Evolutionary conservation across 2,329 filamentous ascomycete genomes (phyloP), one percentile per base, ranked within the genome.

Genomic region (Fusarium gaditjirri): DNA sequence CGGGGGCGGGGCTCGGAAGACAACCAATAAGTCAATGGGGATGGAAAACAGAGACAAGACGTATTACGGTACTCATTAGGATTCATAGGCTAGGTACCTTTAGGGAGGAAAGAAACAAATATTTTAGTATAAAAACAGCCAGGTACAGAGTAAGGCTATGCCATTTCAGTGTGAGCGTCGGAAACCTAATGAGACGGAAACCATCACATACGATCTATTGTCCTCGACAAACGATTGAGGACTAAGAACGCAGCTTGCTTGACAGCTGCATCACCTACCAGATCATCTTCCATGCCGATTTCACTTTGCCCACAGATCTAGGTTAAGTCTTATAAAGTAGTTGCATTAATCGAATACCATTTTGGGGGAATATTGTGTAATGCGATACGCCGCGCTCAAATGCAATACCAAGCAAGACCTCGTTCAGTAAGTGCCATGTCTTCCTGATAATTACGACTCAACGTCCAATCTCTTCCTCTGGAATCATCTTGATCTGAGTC

Each of bases 401-500:
- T 67, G 29, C 57, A 72, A 63, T 42, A 56, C 31, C 47, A 56
- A 70, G 42, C 44, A 68, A 42, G n/a, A 23, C 31, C 29, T 59
- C 13, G 38, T 25, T 38, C 46, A 47, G n/a, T 25, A 29, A 41
- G 25, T 43, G 44, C 29, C 29, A n/a, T 53, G 23, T 47, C 23
- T n/a, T 64, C 35, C 35, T 35, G 12, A 46, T 39, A 31, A 29
- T 63, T 35, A 49, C 27, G 17, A 17, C 23, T 70, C 66, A 64
- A 25, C 55, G 65, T 33, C 68, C 59, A 43, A 44, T 47, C 27
- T 73, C 66, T 54, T 71, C 63, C 53, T 79, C 78, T n/a, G 76
- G 76, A 36, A 83, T 70, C 60, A 81, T 76, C 56, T 77, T 78
- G 56, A 84, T 84, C 27, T 79, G 80, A 43, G 78, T 79, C 72